These are phyloP conservation scores for Sphaerobolus stellatus DNA, from an alignment of 1,284 basidiomycete genomes.

Conservation along the genomic window DNA sequence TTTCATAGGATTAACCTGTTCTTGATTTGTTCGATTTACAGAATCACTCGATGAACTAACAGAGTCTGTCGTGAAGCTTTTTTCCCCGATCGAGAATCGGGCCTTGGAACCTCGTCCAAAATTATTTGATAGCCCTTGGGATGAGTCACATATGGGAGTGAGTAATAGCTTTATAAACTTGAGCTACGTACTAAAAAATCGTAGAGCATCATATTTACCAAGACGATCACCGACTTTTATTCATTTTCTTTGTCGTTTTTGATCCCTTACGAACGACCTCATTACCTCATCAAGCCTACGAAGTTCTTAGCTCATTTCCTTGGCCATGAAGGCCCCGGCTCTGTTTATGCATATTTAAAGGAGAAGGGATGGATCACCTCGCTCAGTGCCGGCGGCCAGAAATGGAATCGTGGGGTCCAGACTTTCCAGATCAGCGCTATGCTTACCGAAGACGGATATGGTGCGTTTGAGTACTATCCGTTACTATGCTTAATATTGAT, in stretches of 20 bases:
- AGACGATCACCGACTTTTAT: slow-evolving; percentile 91
- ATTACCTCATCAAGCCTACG: slow-evolving; percentile 82
- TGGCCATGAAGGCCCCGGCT: slow-evolving; percentile 96
- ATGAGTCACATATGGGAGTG: slow-evolving; percentile 72
- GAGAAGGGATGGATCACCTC: slow-evolving; percentile 87
- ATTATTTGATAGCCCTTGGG: slow-evolving; percentile 78
- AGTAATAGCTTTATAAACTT: slow-evolving; percentile 33
- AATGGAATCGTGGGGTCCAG: slow-evolving; percentile 79
- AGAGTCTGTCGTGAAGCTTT: slow-evolving; percentile 67
- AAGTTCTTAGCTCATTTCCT: slow-evolving; percentile 84
- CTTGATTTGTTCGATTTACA: slow-evolving; percentile 25
- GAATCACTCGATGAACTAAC: slow-evolving; percentile 83
- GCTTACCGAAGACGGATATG: slow-evolving; percentile 84
- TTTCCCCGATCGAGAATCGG: slow-evolving; percentile 77
- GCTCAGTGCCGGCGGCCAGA: slow-evolving; percentile 73
- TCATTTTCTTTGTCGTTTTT: slow-evolving; percentile 88
- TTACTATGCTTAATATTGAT: too few species aligned
- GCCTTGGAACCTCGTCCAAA: slow-evolving; percentile 62
- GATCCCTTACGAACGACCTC: slow-evolving; percentile 77
- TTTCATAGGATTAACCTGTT: background rate
- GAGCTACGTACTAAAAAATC: background rate
- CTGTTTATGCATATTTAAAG: slow-evolving; percentile 90
- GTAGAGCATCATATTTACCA: slow-evolving; percentile 25
- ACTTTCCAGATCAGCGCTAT: slow-evolving; percentile 86
- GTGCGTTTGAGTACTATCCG: slow-evolving; percentile 49